Conservation (phyloP, 495 filamentous ascomycete species). For the Pseudomonodictys pantanalensis region DNA sequence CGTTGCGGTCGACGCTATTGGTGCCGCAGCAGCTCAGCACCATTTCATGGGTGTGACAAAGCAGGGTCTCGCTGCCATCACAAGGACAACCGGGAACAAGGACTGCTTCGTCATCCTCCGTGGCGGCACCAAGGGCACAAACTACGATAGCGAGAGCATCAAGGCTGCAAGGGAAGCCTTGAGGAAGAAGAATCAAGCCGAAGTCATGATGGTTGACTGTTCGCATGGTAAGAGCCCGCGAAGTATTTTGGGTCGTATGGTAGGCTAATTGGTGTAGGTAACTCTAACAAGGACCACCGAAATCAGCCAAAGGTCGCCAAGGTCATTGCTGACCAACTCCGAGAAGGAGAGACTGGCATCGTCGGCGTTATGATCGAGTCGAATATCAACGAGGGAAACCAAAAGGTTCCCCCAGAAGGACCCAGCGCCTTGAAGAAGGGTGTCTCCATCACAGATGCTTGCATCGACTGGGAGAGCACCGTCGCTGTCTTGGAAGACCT, state of each 20-base stretch:
- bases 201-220: slow-evolving; percentile 97
- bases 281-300: slow-evolving; percentile 70
- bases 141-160: slow-evolving; percentile 85
- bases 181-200: slow-evolving; percentile 76
- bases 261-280: slow-evolving; percentile 48
- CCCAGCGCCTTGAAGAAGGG: slow-evolving; percentile 78
- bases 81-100: slow-evolving; percentile 86
- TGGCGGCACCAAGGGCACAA: slow-evolving; percentile 89
- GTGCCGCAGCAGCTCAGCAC: slow-evolving; percentile 84
- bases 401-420: slow-evolving; percentile 87
- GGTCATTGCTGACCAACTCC: slow-evolving; percentile 77
- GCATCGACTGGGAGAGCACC: slow-evolving; percentile 90
- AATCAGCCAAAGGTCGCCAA: slow-evolving; percentile 94
- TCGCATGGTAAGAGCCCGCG: slow-evolving; percentile 65
- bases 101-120: slow-evolving; percentile 96
- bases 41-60: slow-evolving; percentile 99
- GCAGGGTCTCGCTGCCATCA: slow-evolving; percentile 93
- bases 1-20: slow-evolving; percentile 96
- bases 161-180: slow-evolving; percentile 73
- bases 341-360: slow-evolving; percentile 81
- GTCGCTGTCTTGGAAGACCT: slow-evolving; percentile 81
- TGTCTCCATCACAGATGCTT: slow-evolving; percentile 96
- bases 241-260: background rate
- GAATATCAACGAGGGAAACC: slow-evolving; percentile 92
- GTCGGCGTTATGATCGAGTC: slow-evolving; percentile 98